Percentiles rank a stretch among this genome's conserved stretches.
phyloP scores from a whole-genome alignment of 148 eudicot genomes.

The Rhododendron ovatum region DNA sequence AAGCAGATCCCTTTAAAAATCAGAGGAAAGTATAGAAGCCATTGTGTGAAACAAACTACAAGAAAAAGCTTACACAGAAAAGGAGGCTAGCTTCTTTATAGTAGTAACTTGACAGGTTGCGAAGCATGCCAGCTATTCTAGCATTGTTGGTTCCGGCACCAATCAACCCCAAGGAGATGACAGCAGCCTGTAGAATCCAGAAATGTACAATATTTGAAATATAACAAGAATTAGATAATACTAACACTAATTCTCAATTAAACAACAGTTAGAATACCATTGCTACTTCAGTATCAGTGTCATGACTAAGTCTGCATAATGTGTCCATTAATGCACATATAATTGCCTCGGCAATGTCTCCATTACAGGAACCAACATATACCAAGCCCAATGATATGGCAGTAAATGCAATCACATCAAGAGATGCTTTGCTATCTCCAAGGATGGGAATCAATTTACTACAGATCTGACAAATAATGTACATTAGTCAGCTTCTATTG shows the following conservation, averaged over 20 bases:
- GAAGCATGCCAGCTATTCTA: conserved; percentile 94
- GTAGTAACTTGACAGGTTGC: conserved; percentile 85
- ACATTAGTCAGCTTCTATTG: no score
- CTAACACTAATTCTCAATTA: not conserved
- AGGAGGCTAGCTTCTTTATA: conserved; percentile 83
- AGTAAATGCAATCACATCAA: no score
- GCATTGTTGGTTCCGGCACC: conserved; percentile 99
- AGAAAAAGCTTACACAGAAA: conserved; percentile 60
- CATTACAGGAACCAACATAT: no score
- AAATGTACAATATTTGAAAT: not conserved
- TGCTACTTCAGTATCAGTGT: conserved; percentile 88
- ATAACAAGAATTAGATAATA: not conserved
- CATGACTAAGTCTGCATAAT: conserved; percentile 89
- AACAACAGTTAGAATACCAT: conserved; percentile 40
- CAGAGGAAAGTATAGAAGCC: not conserved
- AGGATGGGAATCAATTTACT: no score
- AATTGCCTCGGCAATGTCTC: no score
- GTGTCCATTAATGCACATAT: no score
- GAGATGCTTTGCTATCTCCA: no score
- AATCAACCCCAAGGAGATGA: conserved; percentile 82
- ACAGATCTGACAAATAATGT: no score
- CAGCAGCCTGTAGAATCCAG: conserved; percentile 66
- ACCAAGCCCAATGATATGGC: no score
- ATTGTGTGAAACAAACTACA: not conserved
- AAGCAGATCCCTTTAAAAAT: not conserved